A percentile compares a stretch with the other conserved stretches of the same genome.
Conservation (phyloP, 2,329 filamentous ascomycete species). For the Sclerotinia trifoliorum region DNA sequence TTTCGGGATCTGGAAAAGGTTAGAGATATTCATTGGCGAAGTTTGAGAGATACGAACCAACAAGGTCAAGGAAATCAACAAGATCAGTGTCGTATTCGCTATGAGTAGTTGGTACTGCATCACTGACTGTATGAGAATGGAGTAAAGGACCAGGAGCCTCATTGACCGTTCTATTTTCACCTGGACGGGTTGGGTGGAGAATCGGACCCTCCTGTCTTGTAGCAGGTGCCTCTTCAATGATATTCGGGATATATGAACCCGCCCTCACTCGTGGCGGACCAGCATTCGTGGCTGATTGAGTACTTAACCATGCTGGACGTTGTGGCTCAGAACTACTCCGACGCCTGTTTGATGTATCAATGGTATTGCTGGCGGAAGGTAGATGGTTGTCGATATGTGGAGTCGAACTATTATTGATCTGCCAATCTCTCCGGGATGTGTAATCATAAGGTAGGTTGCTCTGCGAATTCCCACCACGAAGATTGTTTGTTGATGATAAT, state of each 20-base stretch:
- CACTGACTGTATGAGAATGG: constrained; percentile 10
- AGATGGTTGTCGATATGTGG: constrained; percentile 14
- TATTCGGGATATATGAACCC: constrained; percentile 20
- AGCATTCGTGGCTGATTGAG: not conserved
- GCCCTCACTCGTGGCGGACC: constrained; percentile 14
- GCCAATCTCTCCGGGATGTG: constrained; percentile 5
- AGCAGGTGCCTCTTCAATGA: constrained; percentile 17
- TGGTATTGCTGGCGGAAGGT: not conserved
- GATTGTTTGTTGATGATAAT: constrained; percentile 19
- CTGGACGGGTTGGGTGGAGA: constrained; percentile 5
- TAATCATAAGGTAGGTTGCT: constrained; percentile 8
- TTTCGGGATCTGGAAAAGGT: constrained; percentile 41
- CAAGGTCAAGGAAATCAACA: constrained; percentile 66
- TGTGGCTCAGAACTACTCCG: constrained; percentile 25
- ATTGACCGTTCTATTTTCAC: not conserved
- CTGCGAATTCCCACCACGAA: constrained; percentile 7
- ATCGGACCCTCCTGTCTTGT: constrained; percentile 4
- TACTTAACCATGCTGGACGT: constrained; percentile 12
- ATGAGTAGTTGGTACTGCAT: not conserved
- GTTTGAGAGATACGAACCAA: constrained; percentile 48
- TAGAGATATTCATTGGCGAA: constrained; percentile 14
- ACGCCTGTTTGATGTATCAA: constrained; percentile 21
- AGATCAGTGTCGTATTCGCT: constrained; percentile 58
- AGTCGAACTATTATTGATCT: constrained; percentile 12
- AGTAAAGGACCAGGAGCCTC: not conserved